These are phyloP conservation scores for Pseudotsuga menziesii DNA, from an alignment of 75 land plant genomes.

Conservation along the genomic window DNA sequence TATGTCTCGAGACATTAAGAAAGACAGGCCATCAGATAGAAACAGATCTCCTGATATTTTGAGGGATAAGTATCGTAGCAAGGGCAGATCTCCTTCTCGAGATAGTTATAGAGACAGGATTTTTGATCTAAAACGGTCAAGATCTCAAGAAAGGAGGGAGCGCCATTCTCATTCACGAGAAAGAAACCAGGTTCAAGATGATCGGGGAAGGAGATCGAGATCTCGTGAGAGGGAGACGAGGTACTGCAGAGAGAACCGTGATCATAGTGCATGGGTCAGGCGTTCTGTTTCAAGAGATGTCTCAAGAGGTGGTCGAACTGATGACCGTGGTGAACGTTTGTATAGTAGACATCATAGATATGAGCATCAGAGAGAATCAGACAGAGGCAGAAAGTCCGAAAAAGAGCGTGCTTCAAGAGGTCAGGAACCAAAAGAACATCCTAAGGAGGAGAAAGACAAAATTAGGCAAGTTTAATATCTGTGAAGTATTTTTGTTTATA, in stretches of 20 bases:
- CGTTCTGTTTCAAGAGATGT: constrained; percentile 7
- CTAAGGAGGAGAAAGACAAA: constrained; percentile 15
- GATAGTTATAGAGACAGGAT: constrained; percentile 7
- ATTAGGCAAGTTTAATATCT: constrained; percentile 16
- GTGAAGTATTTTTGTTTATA: neutral
- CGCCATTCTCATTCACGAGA: neutral
- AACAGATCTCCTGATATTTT: constrained; percentile 1
- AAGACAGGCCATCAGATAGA: constrained; percentile 10
- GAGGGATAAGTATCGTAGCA: constrained; percentile 9
- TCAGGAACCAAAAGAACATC: neutral
- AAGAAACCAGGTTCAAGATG: neutral
- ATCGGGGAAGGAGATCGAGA: constrained; percentile 13
- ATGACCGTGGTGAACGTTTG: neutral
- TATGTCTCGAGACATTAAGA: neutral
- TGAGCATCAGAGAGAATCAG: constrained; percentile 1
- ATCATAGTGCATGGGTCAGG: neutral
- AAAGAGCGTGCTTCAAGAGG: neutral
- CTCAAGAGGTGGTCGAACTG: constrained; percentile 2
- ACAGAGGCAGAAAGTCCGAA: neutral
- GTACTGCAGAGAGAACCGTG: neutral
- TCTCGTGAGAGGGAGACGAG: constrained; percentile 14
- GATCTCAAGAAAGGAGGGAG: constrained; percentile 11
- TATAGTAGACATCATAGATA: constrained; percentile 6
- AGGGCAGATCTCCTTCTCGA: constrained; percentile 5
- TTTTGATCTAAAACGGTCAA: neutral